These are phyloP conservation scores for Vanrija humicola DNA, from an alignment of 1,284 basidiomycete genomes.

Conservation along the genomic window DNA sequence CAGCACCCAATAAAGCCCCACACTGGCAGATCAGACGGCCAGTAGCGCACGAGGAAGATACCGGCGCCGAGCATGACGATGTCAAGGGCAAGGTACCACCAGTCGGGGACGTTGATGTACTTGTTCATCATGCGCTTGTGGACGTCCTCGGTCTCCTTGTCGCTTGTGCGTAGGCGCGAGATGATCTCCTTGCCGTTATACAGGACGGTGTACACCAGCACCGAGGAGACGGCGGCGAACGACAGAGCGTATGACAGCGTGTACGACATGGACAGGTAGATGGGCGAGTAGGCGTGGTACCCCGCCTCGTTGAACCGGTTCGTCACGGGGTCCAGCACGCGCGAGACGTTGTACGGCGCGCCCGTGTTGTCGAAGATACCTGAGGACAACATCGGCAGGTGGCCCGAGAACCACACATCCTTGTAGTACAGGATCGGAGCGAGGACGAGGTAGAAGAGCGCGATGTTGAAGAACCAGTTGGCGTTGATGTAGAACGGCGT, in stretches of 20 bases:
- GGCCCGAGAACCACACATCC: constrained; percentile 44
- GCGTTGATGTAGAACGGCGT: constrained; percentile 6
- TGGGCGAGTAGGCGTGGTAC: background rate
- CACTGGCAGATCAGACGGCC: constrained; percentile 63
- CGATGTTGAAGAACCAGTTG: background rate
- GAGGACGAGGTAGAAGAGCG: constrained; percentile 26
- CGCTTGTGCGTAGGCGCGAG: constrained; percentile 58
- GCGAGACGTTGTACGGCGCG: constrained; percentile 41
- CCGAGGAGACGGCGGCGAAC: constrained; percentile 48
- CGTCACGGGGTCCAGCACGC: constrained; percentile 17
- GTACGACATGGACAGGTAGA: constrained; percentile 34
- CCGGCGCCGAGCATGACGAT: constrained; percentile 57
- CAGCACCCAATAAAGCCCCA: constrained; percentile 52
- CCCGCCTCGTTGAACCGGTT: constrained; percentile 1
- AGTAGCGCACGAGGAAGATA: constrained; percentile 45
- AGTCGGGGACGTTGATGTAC: constrained; percentile 74
- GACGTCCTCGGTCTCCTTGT: constrained; percentile 45
- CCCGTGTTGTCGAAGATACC: constrained; percentile 51
- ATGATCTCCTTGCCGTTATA: constrained; percentile 51
- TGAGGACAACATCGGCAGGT: constrained; percentile 44
- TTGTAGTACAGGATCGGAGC: constrained; percentile 52
- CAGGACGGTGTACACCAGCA: constrained; percentile 50
- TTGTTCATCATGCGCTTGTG: background rate
- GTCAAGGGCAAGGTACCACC: constrained; percentile 65
- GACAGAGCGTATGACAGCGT: constrained; percentile 51